These are phyloP conservation scores for Buxus sempervirens DNA, from an alignment of 164 flowering plant species.

Conservation along the genomic window DNA sequence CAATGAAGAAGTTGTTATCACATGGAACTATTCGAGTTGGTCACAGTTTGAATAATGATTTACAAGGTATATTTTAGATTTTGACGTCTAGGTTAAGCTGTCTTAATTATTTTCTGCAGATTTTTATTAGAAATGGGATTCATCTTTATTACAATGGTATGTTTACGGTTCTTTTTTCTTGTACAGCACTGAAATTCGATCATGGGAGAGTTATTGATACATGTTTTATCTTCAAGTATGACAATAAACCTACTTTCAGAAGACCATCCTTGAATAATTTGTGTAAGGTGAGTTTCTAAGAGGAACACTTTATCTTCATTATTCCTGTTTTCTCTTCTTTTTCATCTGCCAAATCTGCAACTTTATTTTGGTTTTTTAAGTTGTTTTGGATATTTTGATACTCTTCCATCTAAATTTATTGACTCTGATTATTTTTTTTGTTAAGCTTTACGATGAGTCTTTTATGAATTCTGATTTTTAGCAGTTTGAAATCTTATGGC, in stretches of 20 bases:
- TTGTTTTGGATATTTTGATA: background rate
- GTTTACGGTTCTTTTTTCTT: conserved; percentile 1
- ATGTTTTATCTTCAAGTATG: conserved; percentile 57
- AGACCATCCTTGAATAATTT: conserved; percentile 65
- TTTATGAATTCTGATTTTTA: too few relatives aligned
- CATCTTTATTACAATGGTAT: background rate
- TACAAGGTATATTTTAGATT: conserved; percentile 46
- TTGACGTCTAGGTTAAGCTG: background rate
- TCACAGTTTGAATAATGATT: conserved; percentile 75
- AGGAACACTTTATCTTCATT: background rate
- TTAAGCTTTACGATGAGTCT: too few relatives aligned
- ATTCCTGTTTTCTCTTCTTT: background rate
- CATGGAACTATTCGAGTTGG: conserved; percentile 77
- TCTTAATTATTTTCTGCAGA: background rate
- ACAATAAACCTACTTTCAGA: conserved; percentile 25
- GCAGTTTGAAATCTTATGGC: background rate
- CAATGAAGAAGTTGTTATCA: conserved; percentile 57
- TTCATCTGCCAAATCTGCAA: background rate
- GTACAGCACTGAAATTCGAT: conserved; percentile 70
- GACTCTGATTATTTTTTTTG: background rate
- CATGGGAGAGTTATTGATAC: conserved; percentile 89
- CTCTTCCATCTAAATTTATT: background rate
- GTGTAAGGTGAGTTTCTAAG: conserved; percentile 56
- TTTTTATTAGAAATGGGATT: background rate
- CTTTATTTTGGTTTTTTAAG: background rate